Base-by-base conservation (phyloP, 148 eudicot species). In the Rhododendron kiyosumense region DNA sequence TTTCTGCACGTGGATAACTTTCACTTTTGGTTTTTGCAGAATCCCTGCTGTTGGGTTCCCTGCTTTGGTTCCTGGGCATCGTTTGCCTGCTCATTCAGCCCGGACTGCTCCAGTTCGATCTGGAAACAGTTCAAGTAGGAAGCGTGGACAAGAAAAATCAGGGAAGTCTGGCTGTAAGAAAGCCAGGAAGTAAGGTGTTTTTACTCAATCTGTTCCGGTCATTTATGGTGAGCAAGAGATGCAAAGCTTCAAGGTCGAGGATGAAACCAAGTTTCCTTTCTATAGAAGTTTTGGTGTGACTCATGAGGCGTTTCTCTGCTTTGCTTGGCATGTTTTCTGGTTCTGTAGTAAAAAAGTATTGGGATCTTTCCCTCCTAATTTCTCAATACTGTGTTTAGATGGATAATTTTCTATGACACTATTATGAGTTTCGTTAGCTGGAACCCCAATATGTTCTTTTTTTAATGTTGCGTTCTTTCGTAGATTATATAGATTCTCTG, bases 41-140 rank as follows among this genome's bases (percentile, higher is more conserved):
- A 94, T 91, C 95, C 96, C 99, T 97, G 99, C 98, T 97, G 99
- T 91, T 97, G 98, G 98, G 94, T 95, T 97, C 98, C 98, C 99
- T 95, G 99, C 98, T 94, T 94, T 96, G 99, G 95, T 91, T 95
- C 84, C 92, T 97, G 96, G 98, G 89, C 92, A 91, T 91, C 92
- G 87, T 91, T 84, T 93, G 93, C 92, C 96, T 92, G 90, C 88
- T 92, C 83, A 92, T 92, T 73, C 92, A 85, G 49, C 90, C 93
- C 86, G 82, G 71, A 45, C 89, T 87, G 86, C 87, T 73, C 87
- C 91, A 85, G 83, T 86, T 74, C 84, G 89, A 82, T 89, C 92
- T 85, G 92, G 93, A 87, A 86, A 90, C 86, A 89, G 92, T 74
- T 77, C 83, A 73, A 89, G 88, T 34, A 87, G 91, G 77, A 92